Evolutionary conservation across 192 early-diverging fungal species (phyloP).

Genomic region (Backusella mclennaniae): DNA sequence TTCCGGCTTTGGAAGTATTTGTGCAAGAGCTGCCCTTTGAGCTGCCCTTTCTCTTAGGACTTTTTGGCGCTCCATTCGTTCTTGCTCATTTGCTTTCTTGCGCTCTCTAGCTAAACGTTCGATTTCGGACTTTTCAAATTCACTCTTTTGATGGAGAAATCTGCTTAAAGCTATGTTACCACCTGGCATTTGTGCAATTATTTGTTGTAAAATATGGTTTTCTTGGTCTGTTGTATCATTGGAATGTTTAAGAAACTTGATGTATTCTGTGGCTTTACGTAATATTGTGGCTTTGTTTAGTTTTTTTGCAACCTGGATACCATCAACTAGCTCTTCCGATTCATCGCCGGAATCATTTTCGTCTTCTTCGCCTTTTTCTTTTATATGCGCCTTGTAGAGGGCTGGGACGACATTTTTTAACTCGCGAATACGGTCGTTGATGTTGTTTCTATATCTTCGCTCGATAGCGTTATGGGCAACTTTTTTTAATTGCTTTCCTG

Average conservation of each 20-base stretch:
- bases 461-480: conserved; percentile 96
- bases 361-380: conserved; percentile 42
- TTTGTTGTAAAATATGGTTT: conserved; percentile 44
- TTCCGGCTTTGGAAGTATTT: conserved; percentile 14
- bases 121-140: conserved; percentile 9
- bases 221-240: conserved; percentile 45
- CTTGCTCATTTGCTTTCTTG: neutral
- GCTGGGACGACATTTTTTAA: conserved; percentile 86
- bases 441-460: conserved; percentile 93
- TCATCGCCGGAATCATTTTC: conserved; percentile 22
- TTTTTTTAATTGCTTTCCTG: conserved; percentile 73
- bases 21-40: conserved; percentile 20
- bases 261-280: conserved; percentile 91
- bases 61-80: conserved; percentile 6
- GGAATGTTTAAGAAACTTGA: conserved; percentile 52
- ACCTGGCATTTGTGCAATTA: conserved; percentile 48
- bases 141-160: conserved; percentile 14
- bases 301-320: conserved; percentile 80
- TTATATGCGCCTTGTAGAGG: conserved; percentile 47
- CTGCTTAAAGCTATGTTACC: conserved; percentile 39
- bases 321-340: conserved; percentile 63
- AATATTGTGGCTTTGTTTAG: conserved; percentile 96
- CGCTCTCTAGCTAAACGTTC: conserved; percentile 12
- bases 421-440: conserved; percentile 93
- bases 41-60: conserved; percentile 15